These are phyloP conservation scores for Colletotrichum magnum DNA, from an alignment of 2,329 filamentous ascomycete species.

Conservation along the genomic window DNA sequence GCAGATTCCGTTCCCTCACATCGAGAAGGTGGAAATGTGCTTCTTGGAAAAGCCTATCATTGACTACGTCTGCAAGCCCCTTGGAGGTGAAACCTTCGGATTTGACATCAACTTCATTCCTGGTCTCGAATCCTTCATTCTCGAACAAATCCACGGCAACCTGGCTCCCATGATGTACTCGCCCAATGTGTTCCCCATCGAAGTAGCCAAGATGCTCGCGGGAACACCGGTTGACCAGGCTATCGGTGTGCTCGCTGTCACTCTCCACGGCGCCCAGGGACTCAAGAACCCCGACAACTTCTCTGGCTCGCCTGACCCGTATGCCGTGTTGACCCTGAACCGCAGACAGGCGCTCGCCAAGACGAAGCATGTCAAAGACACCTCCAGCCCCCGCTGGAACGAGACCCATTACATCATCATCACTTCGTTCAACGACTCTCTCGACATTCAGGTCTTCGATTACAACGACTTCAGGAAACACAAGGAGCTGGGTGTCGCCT, in stretches of 20 bases:
- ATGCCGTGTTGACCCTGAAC: conserved; percentile 88
- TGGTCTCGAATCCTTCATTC: conserved; percentile 92
- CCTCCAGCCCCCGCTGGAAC: conserved; percentile 91
- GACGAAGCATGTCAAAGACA: conserved; percentile 91
- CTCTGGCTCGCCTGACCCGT: conserved; percentile 91
- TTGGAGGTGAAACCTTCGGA: conserved; percentile 94
- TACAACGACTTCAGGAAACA: conserved; percentile 98
- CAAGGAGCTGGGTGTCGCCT: conserved; percentile 91
- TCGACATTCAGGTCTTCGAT: conserved; percentile 89
- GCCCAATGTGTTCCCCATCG: conserved; percentile 97
- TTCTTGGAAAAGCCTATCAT: conserved; percentile 91
- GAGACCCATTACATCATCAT: conserved; percentile 97
- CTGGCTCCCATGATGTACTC: conserved; percentile 98
- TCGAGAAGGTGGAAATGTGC: conserved; percentile 94
- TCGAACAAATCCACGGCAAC: conserved; percentile 95
- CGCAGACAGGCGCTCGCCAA: conserved; percentile 84
- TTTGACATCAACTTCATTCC: conserved; percentile 99
- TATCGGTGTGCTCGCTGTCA: conserved; percentile 92
- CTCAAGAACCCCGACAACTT: conserved; percentile 98
- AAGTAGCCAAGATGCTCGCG: conserved; percentile 97
- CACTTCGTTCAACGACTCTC: conserved; percentile 88
- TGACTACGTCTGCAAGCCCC: conserved; percentile 97
- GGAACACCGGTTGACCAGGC: conserved; percentile 95
- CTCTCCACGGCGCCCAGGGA: conserved; percentile 89
- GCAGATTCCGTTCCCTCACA: conserved; percentile 94